Evolutionary conservation across 2,329 filamentous ascomycete genomes (phyloP).

Genomic region (Fusarium sp.): DNA sequence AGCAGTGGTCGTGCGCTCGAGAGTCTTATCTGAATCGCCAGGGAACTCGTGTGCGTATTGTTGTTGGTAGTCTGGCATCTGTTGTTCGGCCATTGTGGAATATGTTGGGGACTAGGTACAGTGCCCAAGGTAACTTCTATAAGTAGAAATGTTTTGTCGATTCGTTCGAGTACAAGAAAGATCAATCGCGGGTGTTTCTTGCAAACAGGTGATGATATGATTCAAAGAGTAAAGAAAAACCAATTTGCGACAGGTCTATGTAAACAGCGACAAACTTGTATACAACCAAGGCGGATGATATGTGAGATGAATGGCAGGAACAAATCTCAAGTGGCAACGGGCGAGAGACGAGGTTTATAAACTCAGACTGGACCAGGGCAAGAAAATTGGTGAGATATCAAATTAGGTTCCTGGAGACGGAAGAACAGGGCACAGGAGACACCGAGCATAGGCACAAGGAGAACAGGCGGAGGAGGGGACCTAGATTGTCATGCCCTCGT

Average conservation of each 20-base stretch:
- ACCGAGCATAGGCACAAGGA: background rate
- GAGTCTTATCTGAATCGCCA: slow-evolving; percentile 48
- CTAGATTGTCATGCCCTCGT: slow-evolving; percentile 9
- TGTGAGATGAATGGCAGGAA: slow-evolving; percentile 10
- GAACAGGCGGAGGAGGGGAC: slow-evolving; percentile 20
- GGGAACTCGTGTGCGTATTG: slow-evolving; percentile 35
- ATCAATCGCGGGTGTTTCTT: background rate
- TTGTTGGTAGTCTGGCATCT: slow-evolving; percentile 18
- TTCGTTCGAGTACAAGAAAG: background rate
- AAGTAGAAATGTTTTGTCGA: background rate
- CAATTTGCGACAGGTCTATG: slow-evolving; percentile 6
- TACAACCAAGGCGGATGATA: background rate
- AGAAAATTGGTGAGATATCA: slow-evolving; percentile 34
- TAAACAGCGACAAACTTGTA: background rate
- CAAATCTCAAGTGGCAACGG: slow-evolving; percentile 16
- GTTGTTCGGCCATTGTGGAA: slow-evolving; percentile 41
- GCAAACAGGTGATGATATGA: background rate
- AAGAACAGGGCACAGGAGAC: slow-evolving; percentile 21
- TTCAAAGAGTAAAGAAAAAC: slow-evolving; percentile 1
- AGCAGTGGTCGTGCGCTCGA: slow-evolving; percentile 40
- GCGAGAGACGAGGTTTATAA: slow-evolving; percentile 47
- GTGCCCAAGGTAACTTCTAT: slow-evolving; percentile 5
- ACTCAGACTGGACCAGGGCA: slow-evolving; percentile 29
- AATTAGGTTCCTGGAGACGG: slow-evolving; percentile 33
- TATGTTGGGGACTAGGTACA: slow-evolving; percentile 8